Base-by-base conservation (phyloP, 1,139 yeast species). In the Geotrichum bryndzae region DNA sequence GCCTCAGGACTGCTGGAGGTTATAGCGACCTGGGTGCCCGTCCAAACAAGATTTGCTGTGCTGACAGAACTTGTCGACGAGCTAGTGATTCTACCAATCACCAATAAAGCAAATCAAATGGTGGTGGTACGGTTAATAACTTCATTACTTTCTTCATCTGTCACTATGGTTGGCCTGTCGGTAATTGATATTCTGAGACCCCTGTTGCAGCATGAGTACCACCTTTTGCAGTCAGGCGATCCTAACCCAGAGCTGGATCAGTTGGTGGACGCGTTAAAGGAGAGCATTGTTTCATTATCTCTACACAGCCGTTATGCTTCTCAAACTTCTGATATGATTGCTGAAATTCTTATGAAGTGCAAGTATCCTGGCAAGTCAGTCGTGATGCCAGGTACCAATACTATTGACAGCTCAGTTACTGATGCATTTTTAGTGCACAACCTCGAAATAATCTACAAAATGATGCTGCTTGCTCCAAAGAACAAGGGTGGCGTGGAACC, bases 91-190 rank as follows among this genome's bases (percentile, higher is more conserved):
- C 62, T 70, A n/a, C 72, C 73, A 3, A 64, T 73, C 15, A 70
- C 73, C 13, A 68, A 71, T 35, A 71, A 74, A 54, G 71, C 70
- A 25, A 68, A 76, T n/a, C 85, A 87, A 68, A 73, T 79, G 8
- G 79, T 79, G 52, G 77, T 84, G 52, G 79, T 89, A 11, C 76
- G 77, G 57, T 75, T 85, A 63, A 79, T 88, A n/a, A 79, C 87
- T 25, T 85, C 87, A 1, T 76, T 94, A 53, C 79, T 92, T n/a
- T 81, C 87, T 0, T 87, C 96, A 0, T 85, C 86, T 51, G 90
- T 90, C 54, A 90, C 87, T 70, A 84, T 92, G 82, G 87, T 91
- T 66, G 98, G 98, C 0, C 78, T 94, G 55, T 88, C 97, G 13
- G 89, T 91, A n/a, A 80, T 91, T 55, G 98, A 92, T 72, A 82